phyloP scores from a whole-genome alignment of 1,284 basidiomycete species.

The Ganoderma lucidum region DNA sequence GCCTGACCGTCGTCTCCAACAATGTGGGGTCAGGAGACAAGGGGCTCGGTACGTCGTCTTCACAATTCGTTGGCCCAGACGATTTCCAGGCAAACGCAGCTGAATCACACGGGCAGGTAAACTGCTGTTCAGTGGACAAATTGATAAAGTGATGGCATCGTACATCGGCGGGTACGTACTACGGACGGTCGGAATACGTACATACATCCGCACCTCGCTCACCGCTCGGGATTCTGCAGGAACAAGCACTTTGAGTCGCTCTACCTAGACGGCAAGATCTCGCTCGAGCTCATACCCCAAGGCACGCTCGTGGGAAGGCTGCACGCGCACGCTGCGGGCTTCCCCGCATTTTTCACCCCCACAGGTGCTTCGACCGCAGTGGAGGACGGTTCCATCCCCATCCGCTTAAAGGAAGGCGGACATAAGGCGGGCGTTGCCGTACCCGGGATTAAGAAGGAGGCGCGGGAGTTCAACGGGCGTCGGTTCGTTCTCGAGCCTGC shows the following conservation, averaged over 20 bases:
- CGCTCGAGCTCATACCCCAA: slow-evolving; percentile 90
- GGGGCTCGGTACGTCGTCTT: slow-evolving; percentile 72
- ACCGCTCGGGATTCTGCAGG: slow-evolving; percentile 45
- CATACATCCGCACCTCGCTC: neutral
- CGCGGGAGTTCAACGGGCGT: slow-evolving; percentile 82
- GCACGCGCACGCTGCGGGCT: slow-evolving; percentile 92
- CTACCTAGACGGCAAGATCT: slow-evolving; percentile 85
- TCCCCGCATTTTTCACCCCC: slow-evolving; percentile 96
- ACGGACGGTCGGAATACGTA: slow-evolving; percentile 29
- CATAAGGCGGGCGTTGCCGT: slow-evolving; percentile 70
- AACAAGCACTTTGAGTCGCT: slow-evolving; percentile 82
- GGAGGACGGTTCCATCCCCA: slow-evolving; percentile 80
- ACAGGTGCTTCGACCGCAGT: slow-evolving; percentile 93
- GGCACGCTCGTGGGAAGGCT: slow-evolving; percentile 92
- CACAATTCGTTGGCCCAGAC: neutral
- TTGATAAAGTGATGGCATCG: slow-evolving; percentile 87
- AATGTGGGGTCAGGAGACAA: slow-evolving; percentile 85
- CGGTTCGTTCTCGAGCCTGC: slow-evolving; percentile 90
- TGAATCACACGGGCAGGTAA: slow-evolving; percentile 59
- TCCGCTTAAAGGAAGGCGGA: slow-evolving; percentile 76
- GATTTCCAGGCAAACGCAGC: neutral
- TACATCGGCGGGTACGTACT: slow-evolving; percentile 80
- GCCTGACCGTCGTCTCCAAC: slow-evolving; percentile 89
- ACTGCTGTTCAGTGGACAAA: slow-evolving; percentile 79
- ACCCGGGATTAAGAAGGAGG: slow-evolving; percentile 82